Evolutionary conservation across 2,329 filamentous ascomycete genomes (phyloP), one percentile per base, ranked within the genome.

Genomic region (Microcera coccophila): DNA sequence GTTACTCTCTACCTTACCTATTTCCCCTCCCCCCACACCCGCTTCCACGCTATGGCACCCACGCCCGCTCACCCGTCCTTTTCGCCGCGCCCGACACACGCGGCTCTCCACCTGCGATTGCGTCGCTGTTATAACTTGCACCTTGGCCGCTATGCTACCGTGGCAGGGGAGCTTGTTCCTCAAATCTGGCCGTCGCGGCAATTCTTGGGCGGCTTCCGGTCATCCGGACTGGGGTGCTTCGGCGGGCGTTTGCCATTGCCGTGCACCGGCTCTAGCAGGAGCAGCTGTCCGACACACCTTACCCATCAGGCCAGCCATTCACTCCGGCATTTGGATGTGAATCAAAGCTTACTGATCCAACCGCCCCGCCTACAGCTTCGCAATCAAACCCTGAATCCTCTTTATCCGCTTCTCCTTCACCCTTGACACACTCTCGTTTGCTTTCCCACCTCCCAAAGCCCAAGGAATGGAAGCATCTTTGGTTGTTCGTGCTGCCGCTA

Each of bases 401-500:
- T 32, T 32, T 9, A 32, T 15, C 41, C 44, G 39, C 39, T 32
- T 37, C 40, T 44, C 41, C 39, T 28, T 38, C 32, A 38, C 36
- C 22, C 33, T 19, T 24, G 15, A 24, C 22, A 16, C 22, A 43
- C 36, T 35, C 39, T 46, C 41, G 49, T 45, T 46, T 36, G 36
- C 39, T 41, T 45, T 26, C 44, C 7, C 22, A 26, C 22, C 22
- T 26, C 12, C 22, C n/a, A n/a, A 26, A 26, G 22, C 22, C 22
- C n/a, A 12, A 10, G 44, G 36, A 41, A 56, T 58, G 56, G 49
- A 44, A 45, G 21, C 35, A 15, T 24, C 37, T 45, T n/a, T n/a
- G n/a, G 20, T 46, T 34, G 40, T 38, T 20, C 42, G 44, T 39
- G 21, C 33, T 14, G 38, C 37, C 28, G 55, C 57, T 66, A 58